These are phyloP conservation scores for Plantago major DNA, from an alignment of 257 asterid species.

Conservation along the genomic window DNA sequence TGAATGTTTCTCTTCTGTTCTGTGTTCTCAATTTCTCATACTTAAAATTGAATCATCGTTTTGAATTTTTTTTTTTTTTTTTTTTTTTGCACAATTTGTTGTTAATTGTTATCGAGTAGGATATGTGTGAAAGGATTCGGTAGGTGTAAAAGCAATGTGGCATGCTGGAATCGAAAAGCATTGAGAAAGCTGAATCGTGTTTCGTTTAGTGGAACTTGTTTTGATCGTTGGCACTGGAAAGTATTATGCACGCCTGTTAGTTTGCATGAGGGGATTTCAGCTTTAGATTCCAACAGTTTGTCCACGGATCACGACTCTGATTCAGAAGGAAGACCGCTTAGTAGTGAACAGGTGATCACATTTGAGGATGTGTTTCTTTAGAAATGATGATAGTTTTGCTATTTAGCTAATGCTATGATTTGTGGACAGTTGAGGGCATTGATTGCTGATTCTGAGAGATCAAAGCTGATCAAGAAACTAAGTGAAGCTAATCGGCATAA, in stretches of 20 bases:
- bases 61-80: constrained; percentile 7
- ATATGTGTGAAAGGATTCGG: constrained; percentile 21
- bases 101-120: constrained; percentile 29
- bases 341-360: constrained; percentile 51
- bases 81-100: constrained; percentile 14
- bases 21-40: no score
- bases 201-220: constrained; percentile 24
- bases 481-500: constrained; percentile 92
- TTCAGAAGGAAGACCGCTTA: constrained; percentile 30
- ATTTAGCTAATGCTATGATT: constrained; percentile 13
- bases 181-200: constrained; percentile 24
- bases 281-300: constrained; percentile 29
- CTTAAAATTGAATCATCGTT: not conserved
- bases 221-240: constrained; percentile 25
- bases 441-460: constrained; percentile 72
- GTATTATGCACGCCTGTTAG: constrained; percentile 43
- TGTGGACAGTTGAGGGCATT: constrained; percentile 57
- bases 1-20: constrained; percentile 22
- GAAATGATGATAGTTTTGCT: no score
- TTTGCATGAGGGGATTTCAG: constrained; percentile 51
- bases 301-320: constrained; percentile 27
- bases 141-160: constrained; percentile 22
- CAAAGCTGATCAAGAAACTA: constrained; percentile 63
- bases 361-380: not conserved
- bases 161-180: constrained; percentile 24